phyloP scores from a whole-genome alignment of 495 filamentous ascomycete genomes.

The Penicillium dipodomyicola region DNA sequence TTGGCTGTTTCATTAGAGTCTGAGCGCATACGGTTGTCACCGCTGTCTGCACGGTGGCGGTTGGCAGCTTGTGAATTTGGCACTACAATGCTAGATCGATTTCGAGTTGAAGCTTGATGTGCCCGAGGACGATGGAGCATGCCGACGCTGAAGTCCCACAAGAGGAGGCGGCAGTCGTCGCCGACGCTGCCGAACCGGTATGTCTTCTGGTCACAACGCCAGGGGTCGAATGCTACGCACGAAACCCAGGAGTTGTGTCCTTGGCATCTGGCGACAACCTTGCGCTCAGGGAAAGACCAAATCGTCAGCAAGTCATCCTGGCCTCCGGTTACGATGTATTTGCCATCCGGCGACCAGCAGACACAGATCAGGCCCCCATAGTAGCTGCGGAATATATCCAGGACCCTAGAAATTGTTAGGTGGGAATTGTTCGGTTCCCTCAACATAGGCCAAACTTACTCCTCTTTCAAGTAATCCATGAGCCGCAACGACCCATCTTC shows the following conservation, averaged over 20 bases:
- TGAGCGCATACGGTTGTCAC: conserved; percentile 54
- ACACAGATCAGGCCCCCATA: conserved; percentile 91
- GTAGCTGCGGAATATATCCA: conserved; percentile 84
- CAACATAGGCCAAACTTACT: conserved; percentile 52
- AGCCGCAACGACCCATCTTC: conserved; percentile 89
- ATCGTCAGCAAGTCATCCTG: conserved; percentile 95
- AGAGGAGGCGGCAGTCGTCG: conserved; percentile 81
- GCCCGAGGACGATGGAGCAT: conserved; percentile 90
- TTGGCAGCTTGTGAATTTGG: conserved; percentile 61
- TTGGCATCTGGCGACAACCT: conserved; percentile 87
- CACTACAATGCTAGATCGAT: conserved; percentile 39
- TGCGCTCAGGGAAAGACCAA: conserved; percentile 81
- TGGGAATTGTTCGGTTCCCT: background rate
- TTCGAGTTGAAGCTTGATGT: conserved; percentile 41
- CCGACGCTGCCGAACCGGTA: conserved; percentile 96
- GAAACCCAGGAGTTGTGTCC: conserved; percentile 96
- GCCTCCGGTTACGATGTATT: conserved; percentile 91
- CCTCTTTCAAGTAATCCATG: conserved; percentile 87
- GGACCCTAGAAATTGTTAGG: conserved; percentile 53
- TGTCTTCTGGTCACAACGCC: conserved; percentile 91
- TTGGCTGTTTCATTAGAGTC: conserved; percentile 64
- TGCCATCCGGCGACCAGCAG: conserved; percentile 96
- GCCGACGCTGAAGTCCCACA: conserved; percentile 97
- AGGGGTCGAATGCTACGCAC: conserved; percentile 88
- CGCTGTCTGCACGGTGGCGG: conserved; percentile 71